Evolutionary conservation across 106 monocot species (phyloP).

Genomic region (Dioscorea zingiberensis): DNA sequence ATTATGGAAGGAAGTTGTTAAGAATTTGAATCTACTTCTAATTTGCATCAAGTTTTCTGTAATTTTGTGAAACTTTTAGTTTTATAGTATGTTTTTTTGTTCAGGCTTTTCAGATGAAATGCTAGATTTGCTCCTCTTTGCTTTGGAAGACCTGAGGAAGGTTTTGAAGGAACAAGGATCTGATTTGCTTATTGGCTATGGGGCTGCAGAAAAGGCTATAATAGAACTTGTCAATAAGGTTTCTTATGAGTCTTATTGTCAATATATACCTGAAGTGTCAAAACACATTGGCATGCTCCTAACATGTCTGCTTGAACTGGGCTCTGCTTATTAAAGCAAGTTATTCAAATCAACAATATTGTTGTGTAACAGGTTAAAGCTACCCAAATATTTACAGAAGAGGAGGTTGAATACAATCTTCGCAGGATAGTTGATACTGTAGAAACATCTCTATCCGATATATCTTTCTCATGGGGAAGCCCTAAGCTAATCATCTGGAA

Average conservation of each 20-base stretch:
- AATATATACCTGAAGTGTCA: constrained; percentile 3
- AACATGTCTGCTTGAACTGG: too few relatives aligned
- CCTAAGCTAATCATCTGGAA: constrained; percentile 61
- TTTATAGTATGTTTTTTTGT: neutral
- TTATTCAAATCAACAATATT: neutral
- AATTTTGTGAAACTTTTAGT: too few relatives aligned
- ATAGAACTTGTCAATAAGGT: constrained; percentile 77
- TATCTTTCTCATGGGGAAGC: constrained; percentile 51
- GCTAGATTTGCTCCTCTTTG: constrained; percentile 66
- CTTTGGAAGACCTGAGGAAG: constrained; percentile 58
- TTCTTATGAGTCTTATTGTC: constrained; percentile 24
- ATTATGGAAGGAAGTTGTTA: too few relatives aligned
- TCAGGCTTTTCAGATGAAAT: constrained; percentile 77
- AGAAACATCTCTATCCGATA: constrained; percentile 47
- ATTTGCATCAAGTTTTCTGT: too few relatives aligned
- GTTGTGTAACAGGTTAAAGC: constrained; percentile 61
- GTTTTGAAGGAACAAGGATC: constrained; percentile 65
- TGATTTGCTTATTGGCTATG: constrained; percentile 70
- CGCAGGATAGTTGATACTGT: constrained; percentile 42
- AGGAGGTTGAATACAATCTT: constrained; percentile 70
- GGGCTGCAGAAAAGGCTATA: constrained; percentile 68
- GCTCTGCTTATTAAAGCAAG: too few relatives aligned
- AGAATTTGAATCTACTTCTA: too few relatives aligned
- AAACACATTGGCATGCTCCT: too few relatives aligned
- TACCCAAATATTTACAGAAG: constrained; percentile 79